Evolutionary conservation across 208 protist species (phyloP).

Genomic region (Acanthamoeba quina): DNA sequence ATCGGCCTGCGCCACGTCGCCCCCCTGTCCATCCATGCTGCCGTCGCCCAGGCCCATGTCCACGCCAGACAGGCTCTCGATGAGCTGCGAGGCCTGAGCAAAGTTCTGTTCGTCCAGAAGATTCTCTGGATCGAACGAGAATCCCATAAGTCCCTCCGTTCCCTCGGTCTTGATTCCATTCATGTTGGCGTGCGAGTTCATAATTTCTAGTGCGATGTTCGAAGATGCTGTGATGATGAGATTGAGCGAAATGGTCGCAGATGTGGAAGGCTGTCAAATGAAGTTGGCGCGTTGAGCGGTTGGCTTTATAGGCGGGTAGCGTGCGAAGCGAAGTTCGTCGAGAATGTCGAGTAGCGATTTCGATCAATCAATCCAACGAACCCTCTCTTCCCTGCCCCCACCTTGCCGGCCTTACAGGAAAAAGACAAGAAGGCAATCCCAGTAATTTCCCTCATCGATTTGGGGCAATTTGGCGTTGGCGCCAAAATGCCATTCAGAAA

Average conservation of each 20-base stretch:
- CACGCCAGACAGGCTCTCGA: constrained; percentile 45
- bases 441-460: not conserved
- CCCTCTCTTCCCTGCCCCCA: constrained; percentile 2
- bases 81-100: constrained; percentile 31
- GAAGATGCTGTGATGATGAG: constrained; percentile 5
- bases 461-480: not conserved
- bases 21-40: not conserved
- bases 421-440: not conserved
- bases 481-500: not conserved
- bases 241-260: not conserved
- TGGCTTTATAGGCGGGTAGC: too few species aligned
- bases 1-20: not conserved
- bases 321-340: not conserved
- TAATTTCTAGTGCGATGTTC: not conserved
- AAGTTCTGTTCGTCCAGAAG: constrained; percentile 72
- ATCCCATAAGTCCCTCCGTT: constrained; percentile 16
- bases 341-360: not conserved
- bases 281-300: not conserved
- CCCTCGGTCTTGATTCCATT: not conserved
- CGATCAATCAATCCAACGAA: not conserved
- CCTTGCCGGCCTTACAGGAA: not conserved
- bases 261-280: not conserved
- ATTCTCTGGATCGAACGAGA: constrained; percentile 64
- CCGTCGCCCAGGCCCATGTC: constrained; percentile 13
- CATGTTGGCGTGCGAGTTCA: constrained; percentile 36